These are phyloP conservation scores for Oidiodendron maius DNA, from an alignment of 495 filamentous ascomycete species.

Conservation along the genomic window DNA sequence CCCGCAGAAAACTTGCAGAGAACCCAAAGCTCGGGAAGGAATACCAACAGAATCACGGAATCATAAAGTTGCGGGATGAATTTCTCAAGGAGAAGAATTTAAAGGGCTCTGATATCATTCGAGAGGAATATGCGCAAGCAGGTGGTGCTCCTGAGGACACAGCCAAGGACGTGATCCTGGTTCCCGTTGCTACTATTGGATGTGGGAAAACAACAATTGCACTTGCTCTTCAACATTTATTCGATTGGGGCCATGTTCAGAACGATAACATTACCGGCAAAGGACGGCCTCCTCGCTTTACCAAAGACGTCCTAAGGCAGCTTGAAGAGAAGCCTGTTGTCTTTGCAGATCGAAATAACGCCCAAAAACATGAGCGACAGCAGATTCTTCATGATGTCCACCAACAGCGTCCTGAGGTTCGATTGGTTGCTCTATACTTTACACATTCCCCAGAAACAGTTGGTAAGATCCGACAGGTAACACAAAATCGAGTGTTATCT, in stretches of 20 bases:
- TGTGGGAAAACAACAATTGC: conserved; percentile 96
- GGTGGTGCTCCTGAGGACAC: conserved; percentile 35
- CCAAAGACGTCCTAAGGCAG: conserved; percentile 52
- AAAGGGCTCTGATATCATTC: conserved; percentile 80
- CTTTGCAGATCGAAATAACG: conserved; percentile 92
- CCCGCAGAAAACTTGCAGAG: conserved; percentile 60
- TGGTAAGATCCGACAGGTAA: conserved; percentile 65
- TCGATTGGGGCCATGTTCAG: conserved; percentile 90
- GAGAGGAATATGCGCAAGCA: conserved; percentile 47
- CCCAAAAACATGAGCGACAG: conserved; percentile 75
- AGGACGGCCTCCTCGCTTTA: conserved; percentile 67
- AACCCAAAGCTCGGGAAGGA: conserved; percentile 55
- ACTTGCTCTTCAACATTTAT: conserved; percentile 73
- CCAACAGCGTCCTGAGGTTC: conserved; percentile 49
- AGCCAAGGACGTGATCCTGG: conserved; percentile 63
- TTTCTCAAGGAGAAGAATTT: conserved; percentile 76
- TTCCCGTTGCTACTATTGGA: conserved; percentile 85
- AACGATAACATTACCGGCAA: conserved; percentile 92
- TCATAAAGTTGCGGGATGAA: conserved; percentile 81
- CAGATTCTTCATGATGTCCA: conserved; percentile 80
- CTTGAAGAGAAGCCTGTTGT: conserved; percentile 62
- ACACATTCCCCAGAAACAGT: conserved; percentile 65
- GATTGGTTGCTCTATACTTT: conserved; percentile 88
- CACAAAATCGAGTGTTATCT: conserved; percentile 68
- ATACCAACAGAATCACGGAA: conserved; percentile 90